A percentile compares a stretch with the other conserved stretches of the same genome.
Conservation (phyloP, 2,329 filamentous ascomycete genomes). For the Phialocephala subalpina region DNA sequence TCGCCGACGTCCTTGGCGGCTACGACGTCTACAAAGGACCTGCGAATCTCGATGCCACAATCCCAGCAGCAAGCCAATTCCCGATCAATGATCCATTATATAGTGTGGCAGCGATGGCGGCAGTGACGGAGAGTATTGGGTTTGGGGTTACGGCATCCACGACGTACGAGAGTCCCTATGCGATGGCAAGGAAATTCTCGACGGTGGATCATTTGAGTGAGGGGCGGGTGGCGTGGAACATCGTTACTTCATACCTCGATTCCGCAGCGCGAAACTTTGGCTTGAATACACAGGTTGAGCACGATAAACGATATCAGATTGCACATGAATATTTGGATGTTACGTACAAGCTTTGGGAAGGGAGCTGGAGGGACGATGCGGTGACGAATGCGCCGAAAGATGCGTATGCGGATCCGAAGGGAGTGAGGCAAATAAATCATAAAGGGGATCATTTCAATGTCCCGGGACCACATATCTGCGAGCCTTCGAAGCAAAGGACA, state of each 20-base stretch:
- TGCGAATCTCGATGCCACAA: slow-evolving; percentile 63
- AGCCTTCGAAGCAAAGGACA: slow-evolving; percentile 47
- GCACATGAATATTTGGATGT: slow-evolving; percentile 67
- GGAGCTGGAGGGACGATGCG: slow-evolving; percentile 49
- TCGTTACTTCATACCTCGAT: slow-evolving; percentile 74
- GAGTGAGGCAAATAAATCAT: slow-evolving; percentile 72
- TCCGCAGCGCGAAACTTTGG: slow-evolving; percentile 71
- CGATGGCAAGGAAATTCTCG: slow-evolving; percentile 38
- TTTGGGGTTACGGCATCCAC: slow-evolving; percentile 75
- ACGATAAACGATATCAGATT: slow-evolving; percentile 72
- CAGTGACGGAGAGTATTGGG: slow-evolving; percentile 70
- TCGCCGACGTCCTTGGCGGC: slow-evolving; percentile 71
- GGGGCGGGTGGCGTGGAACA: slow-evolving; percentile 58
- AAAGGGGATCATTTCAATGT: slow-evolving; percentile 69
- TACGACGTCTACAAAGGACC: slow-evolving; percentile 73
- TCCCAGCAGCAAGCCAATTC: slow-evolving; percentile 71
- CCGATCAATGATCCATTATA: slow-evolving; percentile 75
- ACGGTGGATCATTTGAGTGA: slow-evolving; percentile 56
- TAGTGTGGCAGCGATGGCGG: slow-evolving; percentile 72
- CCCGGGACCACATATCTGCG: slow-evolving; percentile 70
- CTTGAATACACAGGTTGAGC: slow-evolving; percentile 62
- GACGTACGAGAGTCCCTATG: slow-evolving; percentile 62
- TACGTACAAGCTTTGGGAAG: slow-evolving; percentile 40
- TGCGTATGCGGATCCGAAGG: slow-evolving; percentile 64
- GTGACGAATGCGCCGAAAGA: slow-evolving; percentile 66